A percentile compares a stretch with the other conserved stretches of the same genome.
phyloP scores from a whole-genome alignment of 192 early-diverging fungal species.

The Radiomyces spectabilis region DNA sequence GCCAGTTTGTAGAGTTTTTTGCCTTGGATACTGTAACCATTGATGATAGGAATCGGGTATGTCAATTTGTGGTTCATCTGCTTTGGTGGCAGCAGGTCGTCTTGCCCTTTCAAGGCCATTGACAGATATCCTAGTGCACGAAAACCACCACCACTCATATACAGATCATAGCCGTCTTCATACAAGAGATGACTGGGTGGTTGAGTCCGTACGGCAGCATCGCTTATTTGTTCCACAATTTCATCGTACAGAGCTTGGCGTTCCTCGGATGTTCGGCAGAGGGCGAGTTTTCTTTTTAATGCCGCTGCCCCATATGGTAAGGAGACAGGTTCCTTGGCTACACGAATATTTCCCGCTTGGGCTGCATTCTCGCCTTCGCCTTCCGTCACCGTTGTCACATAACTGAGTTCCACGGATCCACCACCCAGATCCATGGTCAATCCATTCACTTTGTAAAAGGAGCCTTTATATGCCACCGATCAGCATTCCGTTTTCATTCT shows the following conservation, averaged over 20 bases:
- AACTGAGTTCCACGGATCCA: constrained; percentile 49
- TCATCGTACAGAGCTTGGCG: constrained; percentile 3
- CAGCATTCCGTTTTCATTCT: not conserved
- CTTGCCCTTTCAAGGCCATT: constrained; percentile 35
- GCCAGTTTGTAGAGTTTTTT: constrained; percentile 29
- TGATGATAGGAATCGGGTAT: constrained; percentile 50
- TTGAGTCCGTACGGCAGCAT: constrained; percentile 20
- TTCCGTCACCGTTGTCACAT: constrained; percentile 23
- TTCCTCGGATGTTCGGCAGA: constrained; percentile 18
- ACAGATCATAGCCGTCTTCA: constrained; percentile 33
- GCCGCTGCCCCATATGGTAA: constrained; percentile 47
- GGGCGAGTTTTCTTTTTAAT: constrained; percentile 30
- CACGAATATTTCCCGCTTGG: too few relatives aligned
- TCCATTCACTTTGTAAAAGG: constrained; percentile 42
- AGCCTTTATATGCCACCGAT: constrained; percentile 11
- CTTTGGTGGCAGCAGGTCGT: constrained; percentile 2
- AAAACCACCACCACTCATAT: constrained; percentile 49
- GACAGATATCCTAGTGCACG: constrained; percentile 44
- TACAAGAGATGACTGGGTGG: constrained; percentile 8
- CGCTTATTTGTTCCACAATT: constrained; percentile 31
- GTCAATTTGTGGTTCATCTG: constrained; percentile 2
- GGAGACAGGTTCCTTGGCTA: constrained; percentile 24
- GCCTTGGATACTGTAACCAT: constrained; percentile 39
- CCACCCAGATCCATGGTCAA: constrained; percentile 51
- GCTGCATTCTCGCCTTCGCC: too few relatives aligned